Percentiles rank a stretch among this genome's conserved stretches.
Conservation (phyloP, 1,139 yeast genomes). For the Suhomyces bokatorum region DNA sequence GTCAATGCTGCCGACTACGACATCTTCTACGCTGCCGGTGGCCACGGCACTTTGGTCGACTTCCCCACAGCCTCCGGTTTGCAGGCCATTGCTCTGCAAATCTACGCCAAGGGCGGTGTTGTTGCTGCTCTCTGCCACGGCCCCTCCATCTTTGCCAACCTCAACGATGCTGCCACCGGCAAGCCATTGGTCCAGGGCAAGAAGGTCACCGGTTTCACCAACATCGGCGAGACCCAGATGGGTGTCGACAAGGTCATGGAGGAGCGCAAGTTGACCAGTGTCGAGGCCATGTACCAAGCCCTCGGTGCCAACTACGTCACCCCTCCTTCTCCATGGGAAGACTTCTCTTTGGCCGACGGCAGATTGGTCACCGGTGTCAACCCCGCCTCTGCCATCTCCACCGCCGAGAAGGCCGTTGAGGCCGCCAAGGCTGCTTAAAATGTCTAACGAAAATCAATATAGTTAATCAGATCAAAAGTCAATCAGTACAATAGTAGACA, state of each 20-base stretch:
- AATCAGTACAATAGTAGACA: too few species aligned
- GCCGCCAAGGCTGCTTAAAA: constrained; percentile 5
- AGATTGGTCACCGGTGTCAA: constrained; percentile 25
- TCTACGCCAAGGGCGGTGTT: constrained; percentile 20
- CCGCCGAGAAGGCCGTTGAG: constrained; percentile 38
- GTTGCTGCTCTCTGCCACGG: constrained; percentile 27
- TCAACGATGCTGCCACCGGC: constrained; percentile 17
- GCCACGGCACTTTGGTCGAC: constrained; percentile 25
- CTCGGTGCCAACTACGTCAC: constrained; percentile 21
- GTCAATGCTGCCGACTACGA: constrained; percentile 20
- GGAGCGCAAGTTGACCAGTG: constrained; percentile 14
- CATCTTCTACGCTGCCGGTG: constrained; percentile 26
- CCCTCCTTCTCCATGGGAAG: constrained; percentile 22
- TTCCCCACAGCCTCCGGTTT: constrained; percentile 22
- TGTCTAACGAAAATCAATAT: background rate
- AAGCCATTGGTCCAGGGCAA: constrained; percentile 20
- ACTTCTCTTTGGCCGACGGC: constrained; percentile 21
- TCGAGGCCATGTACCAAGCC: constrained; percentile 16
- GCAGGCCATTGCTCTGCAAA: constrained; percentile 18
- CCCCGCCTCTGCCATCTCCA: constrained; percentile 51
- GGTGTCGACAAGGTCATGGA: constrained; percentile 14
- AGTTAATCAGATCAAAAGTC: too few species aligned
- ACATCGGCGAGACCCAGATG: constrained; percentile 19
- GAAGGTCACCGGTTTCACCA: constrained; percentile 24
- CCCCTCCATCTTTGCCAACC: constrained; percentile 21